phyloP scores from a whole-genome alignment of 2,329 filamentous ascomycete genomes.

The Diaporthe aspalathi region DNA sequence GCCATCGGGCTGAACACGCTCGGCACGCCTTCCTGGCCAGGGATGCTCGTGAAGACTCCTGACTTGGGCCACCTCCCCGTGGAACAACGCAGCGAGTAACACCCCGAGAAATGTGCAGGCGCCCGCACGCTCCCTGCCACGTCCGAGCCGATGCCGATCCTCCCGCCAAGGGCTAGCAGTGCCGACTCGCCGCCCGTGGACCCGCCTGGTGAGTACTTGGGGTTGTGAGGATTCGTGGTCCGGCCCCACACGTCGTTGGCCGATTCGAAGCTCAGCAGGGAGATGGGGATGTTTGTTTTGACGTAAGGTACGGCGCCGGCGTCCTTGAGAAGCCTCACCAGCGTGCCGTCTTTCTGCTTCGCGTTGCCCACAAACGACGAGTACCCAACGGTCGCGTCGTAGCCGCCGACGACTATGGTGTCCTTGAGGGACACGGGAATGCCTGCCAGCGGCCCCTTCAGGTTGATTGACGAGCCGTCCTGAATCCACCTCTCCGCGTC shows the following conservation, averaged over 20 bases:
- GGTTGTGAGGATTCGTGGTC: conserved; percentile 84
- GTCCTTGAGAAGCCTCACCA: conserved; percentile 83
- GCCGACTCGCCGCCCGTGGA: conserved; percentile 89
- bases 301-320: conserved; percentile 91
- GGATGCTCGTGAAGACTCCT: conserved; percentile 88
- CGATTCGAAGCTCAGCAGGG: conserved; percentile 87
- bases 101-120: conserved; percentile 90
- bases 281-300: conserved; percentile 91
- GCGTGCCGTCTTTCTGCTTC: conserved; percentile 73
- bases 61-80: conserved; percentile 91
- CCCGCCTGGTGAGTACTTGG: conserved; percentile 87
- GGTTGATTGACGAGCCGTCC: conserved; percentile 67
- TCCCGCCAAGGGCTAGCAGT: conserved; percentile 81
- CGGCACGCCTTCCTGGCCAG: conserved; percentile 89
- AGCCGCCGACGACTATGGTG: conserved; percentile 81
- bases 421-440: conserved; percentile 90
- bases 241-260: conserved; percentile 83
- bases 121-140: conserved; percentile 89
- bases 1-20: conserved; percentile 95
- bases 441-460: conserved; percentile 85
- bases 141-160: conserved; percentile 91
- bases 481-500: conserved; percentile 80
- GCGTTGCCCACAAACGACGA: conserved; percentile 78
- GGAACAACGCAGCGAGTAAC: conserved; percentile 87
- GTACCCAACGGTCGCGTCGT: conserved; percentile 86